phyloP scores from a whole-genome alignment of 768 basidiomycete genomes.

The Tulasnella sp. region DNA sequence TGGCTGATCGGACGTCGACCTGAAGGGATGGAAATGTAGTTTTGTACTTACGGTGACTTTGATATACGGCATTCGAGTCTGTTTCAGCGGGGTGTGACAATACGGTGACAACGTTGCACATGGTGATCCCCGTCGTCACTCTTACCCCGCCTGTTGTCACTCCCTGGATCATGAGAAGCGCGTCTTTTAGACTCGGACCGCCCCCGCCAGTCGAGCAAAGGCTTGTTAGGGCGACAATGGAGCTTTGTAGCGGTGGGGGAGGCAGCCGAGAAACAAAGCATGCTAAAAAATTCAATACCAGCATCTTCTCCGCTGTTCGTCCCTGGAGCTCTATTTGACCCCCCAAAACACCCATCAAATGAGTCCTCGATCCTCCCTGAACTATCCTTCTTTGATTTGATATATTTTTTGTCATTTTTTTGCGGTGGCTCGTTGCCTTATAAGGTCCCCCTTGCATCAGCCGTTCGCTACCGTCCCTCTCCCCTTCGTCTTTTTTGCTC shows the following conservation, averaged over 20 bases:
- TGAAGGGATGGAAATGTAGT: conserved; percentile 14
- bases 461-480: neutral
- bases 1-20: conserved; percentile 50
- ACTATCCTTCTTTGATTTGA: too few species aligned
- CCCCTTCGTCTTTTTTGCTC: neutral
- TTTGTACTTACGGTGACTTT: neutral
- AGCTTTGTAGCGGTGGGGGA: too few species aligned
- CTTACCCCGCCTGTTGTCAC: neutral
- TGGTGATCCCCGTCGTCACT: neutral
- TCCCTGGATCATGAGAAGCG: neutral
- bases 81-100: neutral
- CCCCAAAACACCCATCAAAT: too few species aligned
- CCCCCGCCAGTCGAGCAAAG: too few species aligned
- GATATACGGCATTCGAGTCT: neutral
- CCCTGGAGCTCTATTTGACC: too few species aligned
- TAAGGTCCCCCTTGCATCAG: neutral
- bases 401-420: too few species aligned
- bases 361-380: too few species aligned
- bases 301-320: too few species aligned
- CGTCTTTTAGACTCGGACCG: neutral
- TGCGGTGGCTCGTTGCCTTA: neutral
- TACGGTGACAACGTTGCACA: neutral
- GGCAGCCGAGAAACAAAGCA: too few species aligned
- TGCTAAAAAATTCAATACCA: too few species aligned
- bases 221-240: too few species aligned